Conservation (phyloP, 2,329 filamentous ascomycete species). For the Claviceps humidiphila region DNA sequence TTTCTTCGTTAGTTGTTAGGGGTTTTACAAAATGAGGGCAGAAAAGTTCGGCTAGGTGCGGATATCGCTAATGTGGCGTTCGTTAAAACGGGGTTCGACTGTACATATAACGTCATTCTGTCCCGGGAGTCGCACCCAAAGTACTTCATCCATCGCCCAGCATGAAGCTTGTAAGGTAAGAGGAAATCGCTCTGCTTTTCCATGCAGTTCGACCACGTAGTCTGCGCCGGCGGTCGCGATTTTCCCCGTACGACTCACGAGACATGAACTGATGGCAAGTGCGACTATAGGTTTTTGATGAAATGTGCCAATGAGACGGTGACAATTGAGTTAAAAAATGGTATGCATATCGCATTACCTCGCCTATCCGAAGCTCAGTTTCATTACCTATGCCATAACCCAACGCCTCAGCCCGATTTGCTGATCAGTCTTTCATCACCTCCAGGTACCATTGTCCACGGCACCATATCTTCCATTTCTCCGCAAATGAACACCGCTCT, state of each 20-base stretch:
- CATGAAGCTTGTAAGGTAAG: conserved; percentile 97
- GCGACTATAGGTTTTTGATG: conserved; percentile 72
- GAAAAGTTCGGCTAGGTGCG: too few species aligned
- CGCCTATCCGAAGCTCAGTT: background rate
- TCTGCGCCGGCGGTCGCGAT: background rate
- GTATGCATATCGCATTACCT: conserved; percentile 29
- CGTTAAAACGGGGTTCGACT: too few species aligned
- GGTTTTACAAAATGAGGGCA: too few species aligned
- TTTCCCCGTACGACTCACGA: conserved; percentile 10
- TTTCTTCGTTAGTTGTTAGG: too few species aligned
- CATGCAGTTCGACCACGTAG: too few species aligned
- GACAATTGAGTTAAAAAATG: conserved; percentile 97
- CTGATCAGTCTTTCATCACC: background rate
- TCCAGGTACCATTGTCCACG: conserved; percentile 83
- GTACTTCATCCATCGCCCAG: conserved; percentile 26
- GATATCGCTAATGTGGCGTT: too few species aligned
- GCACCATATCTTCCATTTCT: conserved; percentile 91
- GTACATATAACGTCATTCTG: too few species aligned
- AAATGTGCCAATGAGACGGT: conserved; percentile 99
- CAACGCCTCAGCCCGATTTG: background rate
- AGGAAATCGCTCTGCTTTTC: background rate
- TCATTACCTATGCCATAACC: background rate
- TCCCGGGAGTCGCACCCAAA: too few species aligned
- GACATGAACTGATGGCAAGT: conserved; percentile 4
- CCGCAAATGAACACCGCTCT: conserved; percentile 98